Conservation (phyloP, 2,329 filamentous ascomycete genomes). For the Hirsutella minnesotensis region DNA sequence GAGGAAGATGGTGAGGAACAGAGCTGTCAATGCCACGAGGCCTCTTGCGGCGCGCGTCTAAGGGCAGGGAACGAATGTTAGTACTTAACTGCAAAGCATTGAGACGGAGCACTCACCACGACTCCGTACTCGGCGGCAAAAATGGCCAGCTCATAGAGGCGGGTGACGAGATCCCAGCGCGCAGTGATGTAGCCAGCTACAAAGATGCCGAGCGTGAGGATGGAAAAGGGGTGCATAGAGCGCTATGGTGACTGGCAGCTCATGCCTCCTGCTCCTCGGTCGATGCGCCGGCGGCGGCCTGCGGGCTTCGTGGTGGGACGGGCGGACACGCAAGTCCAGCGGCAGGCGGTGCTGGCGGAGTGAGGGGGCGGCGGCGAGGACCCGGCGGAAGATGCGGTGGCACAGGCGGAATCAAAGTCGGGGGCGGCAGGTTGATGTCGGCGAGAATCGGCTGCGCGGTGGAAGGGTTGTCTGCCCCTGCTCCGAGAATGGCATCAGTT, state of each 20-base stretch:
- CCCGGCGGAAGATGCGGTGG: conserved; percentile 3
- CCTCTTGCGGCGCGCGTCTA: conserved; percentile 79
- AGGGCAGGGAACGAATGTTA: neutral
- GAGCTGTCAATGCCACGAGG: conserved; percentile 67
- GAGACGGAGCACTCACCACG: conserved; percentile 49
- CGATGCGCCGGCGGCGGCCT: neutral
- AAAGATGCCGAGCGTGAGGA: conserved; percentile 94
- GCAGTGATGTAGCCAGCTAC: conserved; percentile 99
- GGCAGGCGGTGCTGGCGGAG: too few relatives aligned
- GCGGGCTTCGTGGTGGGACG: too few relatives aligned
- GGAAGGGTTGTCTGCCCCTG: conserved; percentile 1
- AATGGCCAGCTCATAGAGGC: conserved; percentile 89
- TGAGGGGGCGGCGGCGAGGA: too few relatives aligned
- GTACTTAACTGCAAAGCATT: neutral
- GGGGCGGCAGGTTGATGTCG: too few relatives aligned
- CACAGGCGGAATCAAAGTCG: neutral
- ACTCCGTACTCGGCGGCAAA: conserved; percentile 99
- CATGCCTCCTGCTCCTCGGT: conserved; percentile 24
- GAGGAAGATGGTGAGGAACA: conserved; percentile 76
- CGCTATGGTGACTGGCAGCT: conserved; percentile 27
- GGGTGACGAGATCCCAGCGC: conserved; percentile 95
- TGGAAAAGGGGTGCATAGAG: conserved; percentile 95
- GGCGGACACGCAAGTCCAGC: too few relatives aligned
- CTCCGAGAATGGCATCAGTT: neutral
- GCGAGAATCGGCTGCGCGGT: neutral